Base-by-base conservation (phyloP, 129 eudicot species). In the Sambucus nigra region DNA sequence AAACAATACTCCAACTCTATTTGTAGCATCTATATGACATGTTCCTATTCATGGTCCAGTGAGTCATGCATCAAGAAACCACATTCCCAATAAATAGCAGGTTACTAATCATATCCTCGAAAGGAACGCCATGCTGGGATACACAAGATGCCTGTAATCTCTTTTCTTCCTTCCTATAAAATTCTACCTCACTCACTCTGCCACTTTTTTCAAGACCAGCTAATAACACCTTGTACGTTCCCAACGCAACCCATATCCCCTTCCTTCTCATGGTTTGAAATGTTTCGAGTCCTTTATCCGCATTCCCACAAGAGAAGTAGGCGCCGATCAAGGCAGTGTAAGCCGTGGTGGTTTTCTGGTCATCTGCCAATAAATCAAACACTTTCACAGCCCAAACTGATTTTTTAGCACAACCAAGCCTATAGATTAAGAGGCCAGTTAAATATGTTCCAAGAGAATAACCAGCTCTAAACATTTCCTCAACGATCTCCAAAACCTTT, bases 171-270 rank as follows among this genome's bases (percentile, higher is more conserved):
- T 70, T 81, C 64, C 88, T 56, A 29, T 73, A 89, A 38, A 48
- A 41, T 54, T 73, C 84, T 14, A 72, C 33, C 51, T 73, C 79
- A 1, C 49, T 45, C 53, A 45, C 53, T 71, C 66, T 68, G 48
- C 97, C 93, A 64, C 72, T 61, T 68, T 63, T 70, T 54, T 89
- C 88, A 53, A 89, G 97, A 73, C 88, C 95, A 55, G 76, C 61
- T 47, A 84, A 65, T 47, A 84, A 55, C 32, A 84, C 81, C 55
- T 67, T 73, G 54, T 75, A 89, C 19, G 88, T 81, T 48, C 93
- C 93, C 35, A 78, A 38, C 18, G 82, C 76, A 63, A 67, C 70
- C 9, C 58, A 72, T 38, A 89, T 61, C 46, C 93, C 86, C 38
- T 59, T 35, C 19, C 28, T 70, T 73, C 69, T 78, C 97, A 89